These are phyloP conservation scores for Monosporozyma servazzii DNA, from an alignment of 805 yeast species.

Conservation along the genomic window DNA sequence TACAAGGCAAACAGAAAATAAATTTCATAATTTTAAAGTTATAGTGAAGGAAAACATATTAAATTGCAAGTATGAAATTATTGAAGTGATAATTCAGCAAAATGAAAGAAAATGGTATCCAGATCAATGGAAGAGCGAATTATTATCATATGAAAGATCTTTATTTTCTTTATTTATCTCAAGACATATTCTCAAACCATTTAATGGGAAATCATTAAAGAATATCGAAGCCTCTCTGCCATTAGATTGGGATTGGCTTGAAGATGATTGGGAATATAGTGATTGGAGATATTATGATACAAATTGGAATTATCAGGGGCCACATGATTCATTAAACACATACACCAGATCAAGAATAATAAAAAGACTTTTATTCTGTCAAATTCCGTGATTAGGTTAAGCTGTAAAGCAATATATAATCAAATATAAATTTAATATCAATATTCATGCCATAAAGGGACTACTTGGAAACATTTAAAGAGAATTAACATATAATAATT, in stretches of 20 bases:
- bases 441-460: background rate
- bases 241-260: slow-evolving; percentile 25
- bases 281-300: slow-evolving; percentile 23
- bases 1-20: background rate
- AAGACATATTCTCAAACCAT: background rate
- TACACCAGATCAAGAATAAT: slow-evolving; percentile 23
- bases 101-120: slow-evolving; percentile 26
- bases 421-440: background rate
- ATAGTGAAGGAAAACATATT: background rate
- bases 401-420: background rate
- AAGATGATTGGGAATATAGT: slow-evolving; percentile 19
- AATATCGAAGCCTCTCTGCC: slow-evolving; percentile 13
- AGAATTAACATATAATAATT: background rate
- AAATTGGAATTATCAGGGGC: slow-evolving; percentile 21
- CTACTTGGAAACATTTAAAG: background rate
- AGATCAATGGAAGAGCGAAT: slow-evolving; percentile 16
- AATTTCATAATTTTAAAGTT: background rate
- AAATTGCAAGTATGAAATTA: slow-evolving; percentile 5
- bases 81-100: slow-evolving; percentile 21
- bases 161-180: slow-evolving; percentile 7
- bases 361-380: slow-evolving; percentile 17
- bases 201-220: background rate
- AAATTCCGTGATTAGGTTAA: background rate
- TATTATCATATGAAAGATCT: slow-evolving; percentile 21
- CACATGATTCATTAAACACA: slow-evolving; percentile 17